Conservation (phyloP, 495 filamentous ascomycete species). For the Barbatosphaeria neglecta region DNA sequence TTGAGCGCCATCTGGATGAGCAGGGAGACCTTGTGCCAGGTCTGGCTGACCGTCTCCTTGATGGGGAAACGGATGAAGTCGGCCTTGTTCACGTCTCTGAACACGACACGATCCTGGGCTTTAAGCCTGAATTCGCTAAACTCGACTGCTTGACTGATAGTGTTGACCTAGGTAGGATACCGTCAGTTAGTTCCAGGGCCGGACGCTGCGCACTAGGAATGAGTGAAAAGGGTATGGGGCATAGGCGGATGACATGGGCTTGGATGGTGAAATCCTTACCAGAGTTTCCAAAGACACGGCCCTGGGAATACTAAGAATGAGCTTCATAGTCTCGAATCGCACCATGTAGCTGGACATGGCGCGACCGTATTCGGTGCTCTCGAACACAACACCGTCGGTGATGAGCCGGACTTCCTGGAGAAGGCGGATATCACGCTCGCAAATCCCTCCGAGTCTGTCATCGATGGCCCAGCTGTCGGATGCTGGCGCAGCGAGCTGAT, state of each 20-base stretch:
- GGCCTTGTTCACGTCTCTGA: slow-evolving; percentile 72
- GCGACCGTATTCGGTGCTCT: slow-evolving; percentile 66
- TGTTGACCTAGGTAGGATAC: slow-evolving; percentile 43
- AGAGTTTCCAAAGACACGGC: slow-evolving; percentile 56
- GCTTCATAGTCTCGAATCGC: slow-evolving; percentile 81
- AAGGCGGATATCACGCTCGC: slow-evolving; percentile 62
- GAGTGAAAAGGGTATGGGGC: no score
- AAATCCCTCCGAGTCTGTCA: slow-evolving; percentile 65
- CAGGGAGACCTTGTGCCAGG: slow-evolving; percentile 77
- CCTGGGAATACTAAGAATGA: slow-evolving; percentile 49
- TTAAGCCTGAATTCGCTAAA: slow-evolving; percentile 64
- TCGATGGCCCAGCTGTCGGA: slow-evolving; percentile 43
- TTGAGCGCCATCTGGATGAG: slow-evolving; percentile 76
- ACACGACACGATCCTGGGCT: slow-evolving; percentile 58
- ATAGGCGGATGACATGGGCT: neutral
- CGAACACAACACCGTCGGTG: slow-evolving; percentile 34
- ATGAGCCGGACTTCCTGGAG: slow-evolving; percentile 54
- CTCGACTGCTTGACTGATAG: slow-evolving; percentile 60
- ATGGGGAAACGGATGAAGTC: slow-evolving; percentile 65
- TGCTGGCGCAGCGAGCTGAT: slow-evolving; percentile 50
- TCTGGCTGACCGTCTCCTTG: slow-evolving; percentile 58
- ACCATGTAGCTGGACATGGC: slow-evolving; percentile 93
- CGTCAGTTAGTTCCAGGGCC: no score
- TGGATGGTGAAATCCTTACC: slow-evolving; percentile 36
- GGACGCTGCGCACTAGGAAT: no score